Conservation (phyloP, 768 basidiomycete species). For the Chlorophyllum brunneum region DNA sequence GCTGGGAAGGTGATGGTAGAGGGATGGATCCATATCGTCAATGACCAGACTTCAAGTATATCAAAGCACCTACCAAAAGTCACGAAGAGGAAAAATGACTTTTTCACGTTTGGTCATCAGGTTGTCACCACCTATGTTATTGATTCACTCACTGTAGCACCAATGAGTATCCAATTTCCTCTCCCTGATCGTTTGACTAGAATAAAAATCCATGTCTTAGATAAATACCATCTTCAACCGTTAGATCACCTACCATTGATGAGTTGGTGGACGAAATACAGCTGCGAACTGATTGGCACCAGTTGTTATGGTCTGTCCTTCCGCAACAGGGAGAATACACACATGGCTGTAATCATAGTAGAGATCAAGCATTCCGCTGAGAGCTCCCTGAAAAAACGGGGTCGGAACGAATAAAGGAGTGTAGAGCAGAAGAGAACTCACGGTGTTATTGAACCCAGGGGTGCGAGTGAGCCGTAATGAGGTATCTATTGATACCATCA, state of each 20-base stretch:
- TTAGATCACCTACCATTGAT: conserved; percentile 24
- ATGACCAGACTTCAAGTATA: not conserved
- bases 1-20: conserved; percentile 12
- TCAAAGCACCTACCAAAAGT: conserved; percentile 23
- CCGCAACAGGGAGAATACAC: conserved; percentile 5
- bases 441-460: conserved; percentile 35
- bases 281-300: conserved; percentile 31
- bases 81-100: conserved; percentile 24
- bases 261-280: conserved; percentile 40
- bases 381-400: conserved; percentile 16
- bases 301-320: not conserved
- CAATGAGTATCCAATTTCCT: conserved; percentile 25
- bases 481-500: conserved; percentile 32
- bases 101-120: not conserved
- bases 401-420: not conserved
- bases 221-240: not conserved
- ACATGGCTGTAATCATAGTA: conserved; percentile 41
- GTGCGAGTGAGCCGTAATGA: conserved; percentile 36
- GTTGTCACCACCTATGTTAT: not conserved
- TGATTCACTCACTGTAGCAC: conserved; percentile 21
- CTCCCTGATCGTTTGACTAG: conserved; percentile 25
- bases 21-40: not conserved
- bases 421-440: conserved; percentile 20
- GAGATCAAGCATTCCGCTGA: conserved; percentile 40
- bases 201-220: not conserved